phyloP scores from a whole-genome alignment of 2,329 filamentous ascomycete species.

The Aspergillus ustus region DNA sequence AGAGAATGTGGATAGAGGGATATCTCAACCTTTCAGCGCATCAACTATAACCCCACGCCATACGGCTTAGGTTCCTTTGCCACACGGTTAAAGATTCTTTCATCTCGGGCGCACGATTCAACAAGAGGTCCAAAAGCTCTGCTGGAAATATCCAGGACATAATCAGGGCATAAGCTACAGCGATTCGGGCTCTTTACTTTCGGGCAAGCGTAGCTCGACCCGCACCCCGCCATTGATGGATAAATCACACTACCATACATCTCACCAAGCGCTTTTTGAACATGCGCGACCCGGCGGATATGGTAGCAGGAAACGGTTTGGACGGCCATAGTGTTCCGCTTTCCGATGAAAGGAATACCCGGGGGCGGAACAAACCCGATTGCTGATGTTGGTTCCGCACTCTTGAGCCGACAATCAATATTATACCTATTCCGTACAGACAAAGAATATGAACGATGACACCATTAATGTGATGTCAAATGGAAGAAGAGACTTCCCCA shows the following conservation, averaged over 20 bases:
- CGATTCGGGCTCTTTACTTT: neutral
- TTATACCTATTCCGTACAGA: neutral
- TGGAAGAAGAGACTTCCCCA: neutral
- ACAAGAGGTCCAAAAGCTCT: neutral
- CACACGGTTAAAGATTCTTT: neutral
- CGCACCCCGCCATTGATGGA: no score
- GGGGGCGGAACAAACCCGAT: conserved; percentile 15
- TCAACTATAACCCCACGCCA: neutral
- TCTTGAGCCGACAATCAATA: conserved; percentile 1
- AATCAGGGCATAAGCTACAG: neutral
- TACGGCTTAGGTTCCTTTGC: neutral
- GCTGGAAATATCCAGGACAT: neutral
- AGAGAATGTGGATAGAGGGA: neutral
- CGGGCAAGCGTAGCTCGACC: neutral
- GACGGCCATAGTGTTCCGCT: neutral
- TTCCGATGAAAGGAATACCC: conserved; percentile 14
- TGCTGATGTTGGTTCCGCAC: conserved; percentile 18
- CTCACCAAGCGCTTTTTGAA: neutral
- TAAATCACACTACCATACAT: no score
- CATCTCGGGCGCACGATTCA: neutral
- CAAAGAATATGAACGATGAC: neutral
- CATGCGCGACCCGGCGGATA: neutral
- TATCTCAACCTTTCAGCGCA: neutral
- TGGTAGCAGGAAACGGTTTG: neutral
- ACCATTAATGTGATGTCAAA: neutral